Evolutionary conservation across 2,329 filamentous ascomycete genomes (phyloP), one percentile per base, ranked within the genome.

Genomic region (Exserohilum turcica): DNA sequence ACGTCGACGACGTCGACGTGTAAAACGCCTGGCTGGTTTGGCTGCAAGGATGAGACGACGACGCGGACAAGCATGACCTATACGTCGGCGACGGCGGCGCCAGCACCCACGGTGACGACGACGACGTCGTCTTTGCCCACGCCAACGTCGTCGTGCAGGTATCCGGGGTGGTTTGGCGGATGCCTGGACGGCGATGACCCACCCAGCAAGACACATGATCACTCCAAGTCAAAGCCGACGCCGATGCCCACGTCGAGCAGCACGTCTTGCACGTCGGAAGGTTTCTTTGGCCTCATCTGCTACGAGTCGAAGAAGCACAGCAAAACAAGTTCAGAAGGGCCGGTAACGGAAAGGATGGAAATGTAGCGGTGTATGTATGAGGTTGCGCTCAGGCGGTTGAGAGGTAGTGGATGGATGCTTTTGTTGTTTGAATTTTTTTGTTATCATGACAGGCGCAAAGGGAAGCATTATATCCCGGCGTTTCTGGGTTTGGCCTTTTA

Each of bases 21-120:
- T 79, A n/a, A 77, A 47, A 77, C 74, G 2, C 84, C 84, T 2
- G 86, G 86, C 2, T 88, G 85, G 82, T 88, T 88, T 63, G 85
- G 85, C 12, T 87, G 85, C 71, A 83, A 85, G 24, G 85, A 70
- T n/a, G 83, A 64, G 72, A 77, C 65, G 72, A 77, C 44, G 76
- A 72, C 33, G 64, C 63, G 55, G 0, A 56, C 57, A 3, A 64
- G 53, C 7, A 55, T 57, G 16, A 82, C 53, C 2, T 56, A 59
- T 8, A 67, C 67, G 2, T 57, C 37, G 53, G 63, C 37, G 53
- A 63, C 61, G 54, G 64, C 62, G n/a, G 61, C 60, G 0, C 66
- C 70, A 6, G 59, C 59, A 27, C 66, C 66, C 5, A 67, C 65
- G 0, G 55, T 59, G n/a, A 70, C 66, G 12, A 74, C 66, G 12